A percentile compares a stretch with the other conserved stretches of the same genome.
These are phyloP conservation scores for Chytridium lagenaria DNA, from an alignment of 371 early-diverging fungal genomes.

Conservation along the genomic window DNA sequence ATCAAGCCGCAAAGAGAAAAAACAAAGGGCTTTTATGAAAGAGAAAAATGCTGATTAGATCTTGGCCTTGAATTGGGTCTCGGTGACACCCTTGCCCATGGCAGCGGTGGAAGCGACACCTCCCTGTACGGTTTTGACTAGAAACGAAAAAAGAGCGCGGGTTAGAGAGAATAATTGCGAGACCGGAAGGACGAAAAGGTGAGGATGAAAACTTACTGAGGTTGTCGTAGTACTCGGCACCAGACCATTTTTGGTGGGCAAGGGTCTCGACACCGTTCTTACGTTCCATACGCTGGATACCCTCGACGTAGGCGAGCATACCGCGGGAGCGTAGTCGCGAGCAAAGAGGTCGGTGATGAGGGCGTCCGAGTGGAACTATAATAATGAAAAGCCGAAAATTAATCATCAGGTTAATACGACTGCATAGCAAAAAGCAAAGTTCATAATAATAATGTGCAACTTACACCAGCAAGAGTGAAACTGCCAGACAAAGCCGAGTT, in stretches of 20 bases:
- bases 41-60: conserved; percentile 6
- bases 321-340: conserved; percentile 85
- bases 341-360: conserved; percentile 86
- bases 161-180: neutral
- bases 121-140: conserved; percentile 87
- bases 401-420: neutral
- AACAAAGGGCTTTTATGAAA: neutral
- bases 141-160: neutral
- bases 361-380: conserved; percentile 88
- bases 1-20: neutral
- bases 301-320: conserved; percentile 95
- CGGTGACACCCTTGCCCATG: conserved; percentile 85
- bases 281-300: conserved; percentile 95
- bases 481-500: conserved; percentile 97
- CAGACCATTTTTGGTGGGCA: conserved; percentile 98
- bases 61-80: conserved; percentile 48
- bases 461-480: conserved; percentile 94
- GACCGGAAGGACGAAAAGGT: neutral
- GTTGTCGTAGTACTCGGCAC: conserved; percentile 93
- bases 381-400: neutral
- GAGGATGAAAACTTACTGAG: conserved; percentile 57
- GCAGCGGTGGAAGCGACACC: conserved; percentile 96
- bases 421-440: neutral
- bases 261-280: conserved; percentile 90
- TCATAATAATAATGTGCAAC: conserved; percentile 10